A percentile compares a stretch with the other conserved stretches of the same genome.
These are phyloP conservation scores for Lathyrus oleraceus DNA, from an alignment of 306 rosid genomes.

Conservation along the genomic window DNA sequence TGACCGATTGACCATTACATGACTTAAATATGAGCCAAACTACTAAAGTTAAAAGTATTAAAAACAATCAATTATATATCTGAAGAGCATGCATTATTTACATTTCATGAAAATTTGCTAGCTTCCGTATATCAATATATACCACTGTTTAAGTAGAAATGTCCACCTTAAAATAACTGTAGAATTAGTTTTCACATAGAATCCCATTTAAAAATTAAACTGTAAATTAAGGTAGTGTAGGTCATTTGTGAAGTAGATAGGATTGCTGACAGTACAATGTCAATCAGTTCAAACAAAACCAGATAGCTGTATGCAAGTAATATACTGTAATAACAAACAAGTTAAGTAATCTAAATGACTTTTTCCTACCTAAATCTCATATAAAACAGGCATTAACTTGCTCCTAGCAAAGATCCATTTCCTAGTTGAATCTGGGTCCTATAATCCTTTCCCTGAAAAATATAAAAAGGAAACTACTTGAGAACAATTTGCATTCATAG, in stretches of 20 bases:
- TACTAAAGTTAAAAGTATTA: not conserved
- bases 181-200: too few species aligned
- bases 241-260: too few species aligned
- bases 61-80: not conserved
- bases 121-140: not conserved
- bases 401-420: conserved; percentile 93
- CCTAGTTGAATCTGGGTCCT: conserved; percentile 90
- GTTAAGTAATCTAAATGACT: not conserved
- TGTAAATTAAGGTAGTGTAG: too few species aligned
- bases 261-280: too few species aligned
- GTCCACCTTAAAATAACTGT: not conserved
- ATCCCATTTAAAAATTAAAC: too few species aligned
- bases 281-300: not conserved
- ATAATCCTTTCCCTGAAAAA: conserved; percentile 80
- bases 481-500: not conserved
- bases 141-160: conserved; percentile 12
- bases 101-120: not conserved
- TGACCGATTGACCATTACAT: conserved; percentile 8
- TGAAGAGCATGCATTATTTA: conserved; percentile 6
- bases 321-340: not conserved
- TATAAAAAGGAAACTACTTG: not conserved
- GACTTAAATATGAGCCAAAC: conserved; percentile 7
- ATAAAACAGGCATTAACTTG: conserved; percentile 48
- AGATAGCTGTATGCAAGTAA: not conserved
- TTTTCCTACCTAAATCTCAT: conserved; percentile 1